These are phyloP conservation scores for Cyberlindnera sargentensis DNA, from an alignment of 805 yeast genomes.

Conservation along the genomic window DNA sequence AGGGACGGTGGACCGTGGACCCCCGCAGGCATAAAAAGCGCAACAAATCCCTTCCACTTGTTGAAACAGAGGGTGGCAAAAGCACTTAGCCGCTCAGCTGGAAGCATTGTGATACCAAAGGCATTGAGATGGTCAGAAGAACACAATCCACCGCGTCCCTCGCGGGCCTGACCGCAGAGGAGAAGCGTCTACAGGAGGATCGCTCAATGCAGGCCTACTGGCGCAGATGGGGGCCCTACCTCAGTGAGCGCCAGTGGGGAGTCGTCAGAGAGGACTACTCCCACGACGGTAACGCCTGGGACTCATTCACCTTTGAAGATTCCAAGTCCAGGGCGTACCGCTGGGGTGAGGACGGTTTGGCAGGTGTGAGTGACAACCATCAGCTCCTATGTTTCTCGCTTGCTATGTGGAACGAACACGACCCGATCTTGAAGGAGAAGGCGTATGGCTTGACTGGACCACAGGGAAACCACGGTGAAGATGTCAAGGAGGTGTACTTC, in stretches of 20 bases:
- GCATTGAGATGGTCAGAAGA: slow-evolving; percentile 11
- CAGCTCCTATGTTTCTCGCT: slow-evolving; percentile 70
- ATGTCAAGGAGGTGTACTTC: slow-evolving; percentile 79
- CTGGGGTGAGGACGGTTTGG: slow-evolving; percentile 96
- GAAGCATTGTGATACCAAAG: not conserved
- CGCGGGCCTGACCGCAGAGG: slow-evolving; percentile 27
- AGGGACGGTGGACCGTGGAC: too few species aligned
- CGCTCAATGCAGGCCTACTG: slow-evolving; percentile 44
- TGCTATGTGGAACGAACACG: slow-evolving; percentile 90
- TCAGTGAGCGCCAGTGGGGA: slow-evolving; percentile 80
- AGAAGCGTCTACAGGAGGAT: slow-evolving; percentile 29
- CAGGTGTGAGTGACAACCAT: slow-evolving; percentile 81
- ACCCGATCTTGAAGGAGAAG: slow-evolving; percentile 77
- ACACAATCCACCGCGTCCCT: slow-evolving; percentile 20
- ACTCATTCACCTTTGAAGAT: slow-evolving; percentile 78
- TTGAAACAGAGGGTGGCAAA: too few species aligned
- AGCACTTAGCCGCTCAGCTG: too few species aligned
- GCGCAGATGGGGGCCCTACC: slow-evolving; percentile 89
- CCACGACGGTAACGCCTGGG: slow-evolving; percentile 84
- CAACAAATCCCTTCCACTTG: too few species aligned
- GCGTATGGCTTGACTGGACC: slow-evolving; percentile 86
- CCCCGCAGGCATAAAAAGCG: too few species aligned
- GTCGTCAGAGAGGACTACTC: slow-evolving; percentile 86
- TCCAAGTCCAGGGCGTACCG: slow-evolving; percentile 75
- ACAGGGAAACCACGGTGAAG: slow-evolving; percentile 95